Base-by-base conservation (phyloP, 129 eudicot species). In the Saposhnikovia divaricata region DNA sequence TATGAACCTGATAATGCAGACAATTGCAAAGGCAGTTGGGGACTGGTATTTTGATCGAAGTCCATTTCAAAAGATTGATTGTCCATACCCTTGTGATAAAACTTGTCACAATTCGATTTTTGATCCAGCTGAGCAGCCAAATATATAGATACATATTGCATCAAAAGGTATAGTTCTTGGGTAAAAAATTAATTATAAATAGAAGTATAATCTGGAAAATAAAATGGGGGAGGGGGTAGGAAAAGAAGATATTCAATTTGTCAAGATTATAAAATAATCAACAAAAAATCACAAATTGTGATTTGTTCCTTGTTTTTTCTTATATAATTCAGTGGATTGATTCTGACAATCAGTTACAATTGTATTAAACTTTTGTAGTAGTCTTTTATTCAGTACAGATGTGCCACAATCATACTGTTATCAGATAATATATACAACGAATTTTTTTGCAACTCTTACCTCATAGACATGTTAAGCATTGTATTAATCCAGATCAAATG, bases 51-150 rank as follows among this genome's bases (percentile, higher is more conserved):
- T 82, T 40, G 94, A 95, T 81, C 78, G 90, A 78, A 87, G 85
- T 50, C 84, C 89, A 23, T 92, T 95, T 80, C 90, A 92, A 78
- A 88, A 83, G 86, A 85, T 90, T 47, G 98, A 92, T 79, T 95
- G 98, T 61, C 86, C 96, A 11, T 95, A 90, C 69, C 98, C 98
- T 43, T 95, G 98, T 81, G 97, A 95, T 71, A 89, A 81, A 84
- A 90, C 93, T 50, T 95, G 98, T 80, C 97, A 88, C 84, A 95
- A 92, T 80, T 90, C 91, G 6, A 76, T 90, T 79, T 94, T 90
- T 75, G 92, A 87, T 76, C 63, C 63, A 31, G 21, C 48, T 3
- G 65, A 79, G 63, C 81, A 63, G 44, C 81, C 81, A 25, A 4
- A 2, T 9, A n/a, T 78, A 59, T 63, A 61, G 44, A 28, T 45